Evolutionary conservation across 129 eudicot species (phyloP), one percentile per base, ranked within the genome.

Genomic region (Solidago caesia): DNA sequence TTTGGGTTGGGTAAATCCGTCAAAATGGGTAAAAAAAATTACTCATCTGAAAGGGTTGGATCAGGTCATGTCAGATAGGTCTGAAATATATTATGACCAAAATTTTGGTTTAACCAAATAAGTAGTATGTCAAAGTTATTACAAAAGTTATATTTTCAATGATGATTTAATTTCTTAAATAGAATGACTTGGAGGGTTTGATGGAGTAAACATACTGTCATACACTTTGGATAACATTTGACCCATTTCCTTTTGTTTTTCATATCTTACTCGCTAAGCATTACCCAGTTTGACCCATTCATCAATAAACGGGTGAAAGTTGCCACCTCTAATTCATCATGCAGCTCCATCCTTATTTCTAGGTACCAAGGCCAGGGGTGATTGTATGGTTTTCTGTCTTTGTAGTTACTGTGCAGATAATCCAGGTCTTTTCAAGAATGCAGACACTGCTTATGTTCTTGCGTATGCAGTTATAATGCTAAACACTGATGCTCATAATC

Each of bases 391-490:
- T 58, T 67, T 62, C 47, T 33, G 47, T 71, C 48, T 77, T 80
- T 82, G 64, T 87, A 94, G 99, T 72, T 94, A 88, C 72, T 94
- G 96, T 88, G 96, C 99, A 71, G 96, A 94, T 78, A 94, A 91
- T 85, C 97, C 99, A 56, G 91, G 81, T 69, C 86, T 94, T 26
- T 94, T 94, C 83, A 94, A 94, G 97, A 91, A 91, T 72, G 99
- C 99, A 62, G 97, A 94, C 82, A 94, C 90, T 14, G 99, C 99
- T 2, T 94, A 94, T 78, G 87, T 94, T 70, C 97, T 94, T 70
- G 99, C 99, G 16, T 94, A 94, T 87, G 99, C 99, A 39, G 99
- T 94, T 73, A 94, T 94, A 76, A 87, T 94, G 99, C 80, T 94
- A 79, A 94, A 94, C 76, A 91, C 97, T 15, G 99, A 94, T 87